A percentile compares a stretch with the other conserved stretches of the same genome.
These are phyloP conservation scores for Apophysomyces trapeziformis DNA, from an alignment of 371 early-diverging fungal species.

Conservation along the genomic window DNA sequence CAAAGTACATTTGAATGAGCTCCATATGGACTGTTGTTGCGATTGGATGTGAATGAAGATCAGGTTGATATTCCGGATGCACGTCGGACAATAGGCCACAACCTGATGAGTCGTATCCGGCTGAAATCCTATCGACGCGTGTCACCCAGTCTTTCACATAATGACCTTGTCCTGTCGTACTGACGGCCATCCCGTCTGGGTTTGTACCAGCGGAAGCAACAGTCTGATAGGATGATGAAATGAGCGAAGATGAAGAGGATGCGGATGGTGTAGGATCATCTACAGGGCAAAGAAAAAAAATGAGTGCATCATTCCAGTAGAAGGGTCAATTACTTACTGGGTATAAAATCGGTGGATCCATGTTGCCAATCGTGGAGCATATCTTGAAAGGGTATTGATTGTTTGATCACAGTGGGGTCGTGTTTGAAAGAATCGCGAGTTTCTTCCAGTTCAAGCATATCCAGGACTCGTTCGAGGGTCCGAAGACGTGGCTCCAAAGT, in stretches of 20 bases:
- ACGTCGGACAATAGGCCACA: background rate
- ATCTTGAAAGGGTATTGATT: background rate
- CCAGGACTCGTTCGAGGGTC: conserved; percentile 37
- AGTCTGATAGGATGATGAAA: conserved; percentile 1
- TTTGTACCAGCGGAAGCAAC: conserved; percentile 1
- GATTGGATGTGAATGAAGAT: conserved; percentile 9
- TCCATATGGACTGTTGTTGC: conserved; percentile 21
- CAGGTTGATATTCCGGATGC: background rate
- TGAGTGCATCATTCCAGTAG: background rate
- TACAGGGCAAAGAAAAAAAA: background rate
- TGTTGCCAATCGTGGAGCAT: conserved; percentile 2
- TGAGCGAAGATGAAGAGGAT: conserved; percentile 1
- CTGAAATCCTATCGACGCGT: conserved; percentile 25
- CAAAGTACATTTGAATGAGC: conserved; percentile 60
- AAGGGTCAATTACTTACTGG: background rate
- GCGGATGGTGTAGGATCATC: conserved; percentile 8
- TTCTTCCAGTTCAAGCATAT: conserved; percentile 17
- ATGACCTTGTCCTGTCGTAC: conserved; percentile 28
- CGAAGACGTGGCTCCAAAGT: conserved; percentile 47
- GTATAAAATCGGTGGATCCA: conserved; percentile 8
- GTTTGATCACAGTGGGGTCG: background rate
- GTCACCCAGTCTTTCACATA: conserved; percentile 28
- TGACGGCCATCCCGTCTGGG: conserved; percentile 18
- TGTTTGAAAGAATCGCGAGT: conserved; percentile 1
- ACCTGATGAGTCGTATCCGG: background rate